Base-by-base conservation (phyloP, 202 grass and related monocot species). In the Brachypodium distachyon region DNA sequence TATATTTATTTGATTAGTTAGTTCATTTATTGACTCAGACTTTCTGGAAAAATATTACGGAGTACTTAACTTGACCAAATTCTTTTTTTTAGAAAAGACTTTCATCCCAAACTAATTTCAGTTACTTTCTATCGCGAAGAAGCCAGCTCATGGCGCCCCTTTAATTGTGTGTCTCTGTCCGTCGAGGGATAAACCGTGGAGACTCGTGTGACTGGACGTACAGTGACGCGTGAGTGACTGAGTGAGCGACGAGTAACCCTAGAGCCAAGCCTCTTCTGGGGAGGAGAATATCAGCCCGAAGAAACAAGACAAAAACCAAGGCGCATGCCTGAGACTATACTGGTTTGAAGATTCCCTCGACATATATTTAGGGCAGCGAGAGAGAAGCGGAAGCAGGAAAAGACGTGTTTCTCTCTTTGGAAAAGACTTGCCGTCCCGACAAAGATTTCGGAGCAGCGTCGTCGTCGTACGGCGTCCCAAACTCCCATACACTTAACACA, bases 301-400 rank as follows among this genome's bases (percentile, higher is more conserved):
- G 84, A 86, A 86, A 86, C 64, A 64, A 48, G 78, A 86, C 84
- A 86, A 86, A 82, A 81, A 63, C 84, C 67, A 79, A 85, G 58
- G 58, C 17, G 29, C n/a, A n/a, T n/a, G n/a, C n/a, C n/a, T n/a
- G n/a, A 61, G 36, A 61, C n/a, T n/a, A n/a, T n/a, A n/a, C 36
- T 58, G 18, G 13, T 74, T 56, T 71, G 32, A 72, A 78, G 82
- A 84, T 84, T 84, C 82, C 82, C 37, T 62, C 44, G 32, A 70
- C 12, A 59, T 27, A 70, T n/a, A 59, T 27, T 6, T 28, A 39
- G 38, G 63, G 70, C 70, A 65, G 78, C 33, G 33, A 36, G 33
- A 29, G 54, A 57, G 40, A 80, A 80, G 76, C 34, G n/a, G 64
- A 37, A 55, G 37, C 77, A 77, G 36, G 72, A 81, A 81, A 86